A percentile compares a stretch with the other conserved stretches of the same genome.
Evolutionary conservation across 2,329 filamentous ascomycete species (phyloP).

Genomic region (Fusarium abutilonis): DNA sequence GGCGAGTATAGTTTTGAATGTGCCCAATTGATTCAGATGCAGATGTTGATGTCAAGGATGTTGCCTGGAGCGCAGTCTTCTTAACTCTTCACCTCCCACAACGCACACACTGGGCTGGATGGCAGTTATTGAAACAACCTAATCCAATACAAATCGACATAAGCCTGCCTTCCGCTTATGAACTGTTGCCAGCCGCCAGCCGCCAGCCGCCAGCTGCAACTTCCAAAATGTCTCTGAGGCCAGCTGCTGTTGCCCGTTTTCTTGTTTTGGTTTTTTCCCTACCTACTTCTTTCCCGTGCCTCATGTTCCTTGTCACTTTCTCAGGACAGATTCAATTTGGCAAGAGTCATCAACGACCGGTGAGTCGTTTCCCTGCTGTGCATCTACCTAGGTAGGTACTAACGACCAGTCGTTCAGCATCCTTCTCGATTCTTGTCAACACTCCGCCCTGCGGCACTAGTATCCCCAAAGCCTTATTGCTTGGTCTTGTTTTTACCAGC

Average conservation of each 20-base stretch:
- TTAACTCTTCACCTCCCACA: conserved; percentile 39
- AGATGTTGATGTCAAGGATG: conserved; percentile 27
- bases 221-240: conserved; percentile 30
- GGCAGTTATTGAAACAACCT: too few species aligned
- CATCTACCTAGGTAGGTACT: neutral
- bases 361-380: conserved; percentile 16
- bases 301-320: conserved; percentile 12
- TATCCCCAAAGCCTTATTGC: conserved; percentile 22
- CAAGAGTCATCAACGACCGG: conserved; percentile 18
- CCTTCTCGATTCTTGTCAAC: conserved; percentile 6
- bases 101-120: conserved; percentile 6
- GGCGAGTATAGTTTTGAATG: conserved; percentile 10
- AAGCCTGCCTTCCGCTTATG: conserved; percentile 15
- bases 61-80: conserved; percentile 32
- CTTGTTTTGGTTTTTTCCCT: conserved; percentile 9
- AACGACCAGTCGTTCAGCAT: conserved; percentile 3
- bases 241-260: conserved; percentile 18
- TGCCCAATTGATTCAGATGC: conserved; percentile 31
- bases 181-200: conserved; percentile 28
- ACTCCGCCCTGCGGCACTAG: conserved; percentile 26
- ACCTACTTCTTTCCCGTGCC: conserved; percentile 7
- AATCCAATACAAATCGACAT: conserved; percentile 24
- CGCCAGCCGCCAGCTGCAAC: conserved; percentile 25
- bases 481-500: conserved; percentile 12
- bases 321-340: conserved; percentile 13